Conservation (phyloP, 306 rosid genomes). For the Quercus wislizeni region DNA sequence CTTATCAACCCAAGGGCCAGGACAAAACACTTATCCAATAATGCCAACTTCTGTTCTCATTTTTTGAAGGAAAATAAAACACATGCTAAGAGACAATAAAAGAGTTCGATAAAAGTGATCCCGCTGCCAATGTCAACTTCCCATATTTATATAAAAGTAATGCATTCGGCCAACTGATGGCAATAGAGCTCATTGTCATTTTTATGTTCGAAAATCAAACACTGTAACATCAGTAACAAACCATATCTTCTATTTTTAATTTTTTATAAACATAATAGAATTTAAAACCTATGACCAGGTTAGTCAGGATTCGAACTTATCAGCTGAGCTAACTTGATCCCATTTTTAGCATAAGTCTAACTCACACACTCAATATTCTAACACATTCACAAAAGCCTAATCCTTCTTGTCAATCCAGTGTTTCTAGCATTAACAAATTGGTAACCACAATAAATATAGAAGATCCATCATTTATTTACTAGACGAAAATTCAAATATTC, state of each 20-base stretch:
- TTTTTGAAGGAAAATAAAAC: background rate
- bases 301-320: no score
- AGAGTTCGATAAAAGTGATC: no score
- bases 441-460: background rate
- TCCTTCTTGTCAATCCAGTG: background rate
- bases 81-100: background rate
- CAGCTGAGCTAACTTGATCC: no score
- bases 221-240: background rate
- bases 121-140: background rate
- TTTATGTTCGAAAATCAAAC: background rate
- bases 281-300: no score
- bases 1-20: background rate
- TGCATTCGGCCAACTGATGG: background rate
- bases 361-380: background rate
- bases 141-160: background rate
- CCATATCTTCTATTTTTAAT: no score
- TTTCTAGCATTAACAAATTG: no score
- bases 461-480: slow-evolving; percentile 14
- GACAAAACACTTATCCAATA: background rate
- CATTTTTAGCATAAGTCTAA: no score
- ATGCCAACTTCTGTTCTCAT: background rate
- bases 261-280: no score
- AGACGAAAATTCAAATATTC: background rate
- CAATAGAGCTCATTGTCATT: background rate
- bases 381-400: background rate